These are phyloP conservation scores for Malus asiatica DNA, from an alignment of 306 rosid species.

Conservation along the genomic window DNA sequence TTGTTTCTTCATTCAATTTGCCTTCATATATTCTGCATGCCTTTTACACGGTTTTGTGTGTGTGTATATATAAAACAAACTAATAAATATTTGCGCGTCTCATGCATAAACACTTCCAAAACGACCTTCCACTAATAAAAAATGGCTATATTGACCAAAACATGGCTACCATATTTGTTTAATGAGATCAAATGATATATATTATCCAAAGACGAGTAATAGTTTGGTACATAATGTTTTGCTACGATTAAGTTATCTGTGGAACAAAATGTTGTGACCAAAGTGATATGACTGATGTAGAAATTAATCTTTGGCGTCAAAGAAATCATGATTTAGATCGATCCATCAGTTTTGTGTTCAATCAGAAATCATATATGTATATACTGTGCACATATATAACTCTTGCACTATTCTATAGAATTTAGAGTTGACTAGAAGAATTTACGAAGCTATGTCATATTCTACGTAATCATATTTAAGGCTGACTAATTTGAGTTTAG, in stretches of 20 bases:
- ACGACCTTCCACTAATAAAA: neutral
- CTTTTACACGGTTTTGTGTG: neutral
- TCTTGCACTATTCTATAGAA: neutral
- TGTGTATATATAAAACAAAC: neutral
- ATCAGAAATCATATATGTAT: neutral
- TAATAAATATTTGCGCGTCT: neutral
- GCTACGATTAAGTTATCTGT: constrained; percentile 6
- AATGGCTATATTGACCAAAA: too few species aligned
- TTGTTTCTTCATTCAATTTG: neutral
- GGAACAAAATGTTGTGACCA: neutral
- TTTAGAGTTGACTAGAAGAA: neutral
- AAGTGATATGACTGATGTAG: constrained; percentile 6
- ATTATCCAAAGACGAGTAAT: neutral
- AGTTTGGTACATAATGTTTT: neutral
- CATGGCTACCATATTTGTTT: neutral
- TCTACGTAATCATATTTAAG: neutral
- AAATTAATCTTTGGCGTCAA: neutral
- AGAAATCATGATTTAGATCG: constrained; percentile 10
- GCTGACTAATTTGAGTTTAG: neutral
- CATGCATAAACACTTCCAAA: neutral
- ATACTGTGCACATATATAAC: neutral
- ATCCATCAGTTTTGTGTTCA: neutral
- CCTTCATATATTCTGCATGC: neutral
- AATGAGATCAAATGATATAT: neutral
- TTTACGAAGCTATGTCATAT: neutral